phyloP scores from a whole-genome alignment of 371 early-diverging fungal species.

The Lichtheimia corymbifera region DNA sequence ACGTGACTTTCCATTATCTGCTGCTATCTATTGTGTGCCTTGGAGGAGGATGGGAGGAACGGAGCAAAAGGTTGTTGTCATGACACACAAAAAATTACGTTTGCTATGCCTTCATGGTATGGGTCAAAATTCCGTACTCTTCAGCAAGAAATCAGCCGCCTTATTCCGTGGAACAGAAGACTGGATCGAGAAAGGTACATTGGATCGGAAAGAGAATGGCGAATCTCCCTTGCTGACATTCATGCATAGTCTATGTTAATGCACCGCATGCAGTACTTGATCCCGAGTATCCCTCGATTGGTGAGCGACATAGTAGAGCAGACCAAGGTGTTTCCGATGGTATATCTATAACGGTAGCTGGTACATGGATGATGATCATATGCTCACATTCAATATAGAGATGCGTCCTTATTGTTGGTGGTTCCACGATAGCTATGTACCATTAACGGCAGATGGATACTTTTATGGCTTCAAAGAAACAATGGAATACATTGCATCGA shows the following conservation, averaged over 20 bases:
- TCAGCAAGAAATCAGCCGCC: conserved; percentile 66
- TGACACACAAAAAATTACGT: conserved; percentile 29
- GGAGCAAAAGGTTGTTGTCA: no score
- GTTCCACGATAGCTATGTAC: conserved; percentile 24
- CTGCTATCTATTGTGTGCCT: no score
- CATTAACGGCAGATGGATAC: conserved; percentile 29
- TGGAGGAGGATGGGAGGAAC: no score
- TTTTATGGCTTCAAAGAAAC: conserved; percentile 63
- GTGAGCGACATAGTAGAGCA: conserved; percentile 48
- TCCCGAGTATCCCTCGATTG: conserved; percentile 50
- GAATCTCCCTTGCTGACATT: neutral
- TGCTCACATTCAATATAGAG: conserved; percentile 24
- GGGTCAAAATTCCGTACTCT: conserved; percentile 69
- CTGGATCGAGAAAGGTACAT: conserved; percentile 58
- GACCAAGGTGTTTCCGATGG: conserved; percentile 48
- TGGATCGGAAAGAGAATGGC: neutral
- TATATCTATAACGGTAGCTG: conserved; percentile 44
- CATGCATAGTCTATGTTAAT: conserved; percentile 54
- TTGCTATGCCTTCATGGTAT: conserved; percentile 80
- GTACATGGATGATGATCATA: conserved; percentile 16
- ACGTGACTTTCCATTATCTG: no score
- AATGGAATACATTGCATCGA: conserved; percentile 42
- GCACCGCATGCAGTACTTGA: conserved; percentile 63
- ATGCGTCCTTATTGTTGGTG: conserved; percentile 65
- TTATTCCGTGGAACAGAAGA: conserved; percentile 62